A percentile compares a stretch with the other conserved stretches of the same genome.
Evolutionary conservation across 345 rosid species (phyloP).

Genomic region (Sonneratia alba): DNA sequence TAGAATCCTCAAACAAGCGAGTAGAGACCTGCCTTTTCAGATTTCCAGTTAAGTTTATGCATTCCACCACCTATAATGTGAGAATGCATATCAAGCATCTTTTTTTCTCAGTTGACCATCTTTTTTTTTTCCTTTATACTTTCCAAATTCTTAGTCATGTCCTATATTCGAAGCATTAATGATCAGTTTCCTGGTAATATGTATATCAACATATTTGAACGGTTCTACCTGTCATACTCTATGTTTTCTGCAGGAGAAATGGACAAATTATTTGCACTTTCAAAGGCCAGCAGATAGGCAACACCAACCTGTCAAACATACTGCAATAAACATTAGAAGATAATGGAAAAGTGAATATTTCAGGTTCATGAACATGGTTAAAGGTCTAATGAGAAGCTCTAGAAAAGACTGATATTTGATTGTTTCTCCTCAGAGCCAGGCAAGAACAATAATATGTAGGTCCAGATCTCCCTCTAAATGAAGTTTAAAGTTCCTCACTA

Average conservation of each 20-base stretch:
- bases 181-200: neutral
- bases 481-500: neutral
- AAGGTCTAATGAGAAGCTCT: neutral
- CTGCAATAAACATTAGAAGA: conserved; percentile 1
- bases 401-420: neutral
- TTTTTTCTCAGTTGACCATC: neutral
- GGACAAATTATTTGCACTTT: conserved; percentile 59
- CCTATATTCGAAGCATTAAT: neutral
- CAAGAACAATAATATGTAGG: neutral
- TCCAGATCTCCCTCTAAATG: neutral
- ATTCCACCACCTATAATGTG: neutral
- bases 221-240: conserved; percentile 64
- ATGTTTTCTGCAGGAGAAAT: conserved; percentile 69
- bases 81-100: neutral
- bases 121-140: neutral
- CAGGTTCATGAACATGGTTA: neutral
- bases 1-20: neutral
- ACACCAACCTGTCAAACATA: conserved; percentile 59
- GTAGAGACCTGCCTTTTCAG: neutral
- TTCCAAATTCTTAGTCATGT: neutral
- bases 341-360: neutral
- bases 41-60: neutral
- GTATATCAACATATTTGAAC: neutral
- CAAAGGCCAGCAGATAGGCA: conserved; percentile 87
- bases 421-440: neutral